Conservation (phyloP, 202 grass and related monocot genomes). For the Schoenoplectus triqueter region DNA sequence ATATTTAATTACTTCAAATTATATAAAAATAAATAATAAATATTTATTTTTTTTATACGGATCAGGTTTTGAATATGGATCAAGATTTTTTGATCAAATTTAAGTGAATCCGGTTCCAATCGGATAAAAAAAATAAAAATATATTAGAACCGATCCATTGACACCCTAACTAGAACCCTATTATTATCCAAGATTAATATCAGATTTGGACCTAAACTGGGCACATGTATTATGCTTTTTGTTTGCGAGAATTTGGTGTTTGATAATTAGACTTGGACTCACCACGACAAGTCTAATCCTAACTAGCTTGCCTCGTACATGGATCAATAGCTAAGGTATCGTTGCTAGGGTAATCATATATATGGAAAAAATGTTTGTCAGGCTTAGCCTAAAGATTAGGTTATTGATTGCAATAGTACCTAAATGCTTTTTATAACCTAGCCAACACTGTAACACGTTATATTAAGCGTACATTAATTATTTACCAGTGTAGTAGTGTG, state of each 20-base stretch:
- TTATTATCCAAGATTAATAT: no score
- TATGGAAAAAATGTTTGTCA: conserved; percentile 34
- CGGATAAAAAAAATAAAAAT: no score
- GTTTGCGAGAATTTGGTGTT: neutral
- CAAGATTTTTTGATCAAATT: no score
- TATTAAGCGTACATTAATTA: neutral
- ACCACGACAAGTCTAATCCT: neutral
- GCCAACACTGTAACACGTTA: neutral
- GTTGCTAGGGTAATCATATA: conserved; percentile 31
- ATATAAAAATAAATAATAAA: no score
- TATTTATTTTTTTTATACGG: no score
- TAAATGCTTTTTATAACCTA: neutral
- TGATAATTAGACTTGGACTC: neutral
- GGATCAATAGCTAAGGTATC: neutral
- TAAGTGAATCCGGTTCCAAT: no score
- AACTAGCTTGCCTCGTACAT: neutral
- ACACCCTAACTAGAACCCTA: no score
- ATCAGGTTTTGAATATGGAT: no score
- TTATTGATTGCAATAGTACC: conserved; percentile 14
- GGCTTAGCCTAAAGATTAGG: conserved; percentile 23
- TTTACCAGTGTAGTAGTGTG: neutral
- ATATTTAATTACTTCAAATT: no score
- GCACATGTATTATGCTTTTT: neutral
- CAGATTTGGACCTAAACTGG: neutral
- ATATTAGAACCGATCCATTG: no score